phyloP scores from a whole-genome alignment of 352 stramenopile genomes.

The Phytopythium chamaehyphon region DNA sequence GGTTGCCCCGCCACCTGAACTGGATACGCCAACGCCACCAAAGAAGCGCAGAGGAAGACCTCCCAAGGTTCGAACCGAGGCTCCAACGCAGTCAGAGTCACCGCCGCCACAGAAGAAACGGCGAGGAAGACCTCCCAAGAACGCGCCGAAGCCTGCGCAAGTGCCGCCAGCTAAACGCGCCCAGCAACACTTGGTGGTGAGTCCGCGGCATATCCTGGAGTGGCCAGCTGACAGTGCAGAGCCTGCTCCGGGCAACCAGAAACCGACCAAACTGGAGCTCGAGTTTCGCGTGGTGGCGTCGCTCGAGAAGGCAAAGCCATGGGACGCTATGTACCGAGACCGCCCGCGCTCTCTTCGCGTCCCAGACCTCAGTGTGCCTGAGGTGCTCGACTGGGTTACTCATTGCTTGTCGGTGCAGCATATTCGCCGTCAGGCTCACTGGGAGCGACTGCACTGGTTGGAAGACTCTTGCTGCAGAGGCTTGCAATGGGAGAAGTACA shows the following conservation, averaged over 20 bases:
- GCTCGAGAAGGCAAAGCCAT: slow-evolving; percentile 4
- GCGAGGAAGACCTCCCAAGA: neutral
- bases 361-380: neutral
- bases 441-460: slow-evolving; percentile 7
- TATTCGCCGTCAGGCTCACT: neutral
- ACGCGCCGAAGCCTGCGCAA: neutral
- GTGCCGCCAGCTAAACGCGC: neutral
- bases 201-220: slow-evolving; percentile 1
- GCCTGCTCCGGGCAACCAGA: neutral
- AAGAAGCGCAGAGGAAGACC: too few species aligned
- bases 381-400: slow-evolving; percentile 1
- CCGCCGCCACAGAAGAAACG: neutral
- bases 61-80: too few species aligned
- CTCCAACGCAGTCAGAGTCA: neutral
- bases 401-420: slow-evolving; percentile 3
- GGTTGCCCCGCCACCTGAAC: too few species aligned
- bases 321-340: slow-evolving; percentile 2
- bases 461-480: slow-evolving; percentile 2
- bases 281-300: slow-evolving; percentile 6
- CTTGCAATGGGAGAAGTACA: slow-evolving; percentile 9
- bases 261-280: neutral
- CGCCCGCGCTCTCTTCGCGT: slow-evolving; percentile 1
- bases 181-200: neutral
- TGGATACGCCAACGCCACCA: too few species aligned
- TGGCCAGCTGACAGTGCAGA: neutral